These are phyloP conservation scores for Leishmania braziliensis DNA, from an alignment of 208 protist genomes.

Conservation along the genomic window DNA sequence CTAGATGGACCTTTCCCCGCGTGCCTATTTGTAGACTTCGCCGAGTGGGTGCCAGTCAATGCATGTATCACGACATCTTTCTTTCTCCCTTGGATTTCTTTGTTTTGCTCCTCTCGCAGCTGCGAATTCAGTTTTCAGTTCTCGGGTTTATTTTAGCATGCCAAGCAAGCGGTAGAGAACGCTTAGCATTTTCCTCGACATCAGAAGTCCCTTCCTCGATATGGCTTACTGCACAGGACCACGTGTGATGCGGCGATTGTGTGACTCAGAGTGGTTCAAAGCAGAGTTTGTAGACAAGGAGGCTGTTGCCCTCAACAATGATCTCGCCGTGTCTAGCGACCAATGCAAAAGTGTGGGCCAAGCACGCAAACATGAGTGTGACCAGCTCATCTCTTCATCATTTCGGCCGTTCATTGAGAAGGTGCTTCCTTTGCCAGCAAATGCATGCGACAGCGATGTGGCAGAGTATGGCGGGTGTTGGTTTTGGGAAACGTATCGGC, in stretches of 20 bases:
- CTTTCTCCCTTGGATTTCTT: constrained; percentile 10
- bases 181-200: not conserved
- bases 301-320: not conserved
- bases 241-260: constrained; percentile 13
- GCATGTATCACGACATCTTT: constrained; percentile 5
- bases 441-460: not conserved
- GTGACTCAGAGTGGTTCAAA: constrained; percentile 27
- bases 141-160: not conserved
- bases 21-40: not conserved
- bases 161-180: not conserved
- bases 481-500: constrained; percentile 79
- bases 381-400: constrained; percentile 50
- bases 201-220: not conserved
- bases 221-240: constrained; percentile 6
- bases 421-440: constrained; percentile 30
- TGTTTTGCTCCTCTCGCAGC: constrained; percentile 4
- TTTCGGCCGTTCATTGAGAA: constrained; percentile 40
- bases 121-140: constrained; percentile 3
- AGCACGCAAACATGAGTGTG: constrained; percentile 27
- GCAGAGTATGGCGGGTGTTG: constrained; percentile 54
- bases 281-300: constrained; percentile 7
- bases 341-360: constrained; percentile 18
- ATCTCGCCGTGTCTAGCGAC: constrained; percentile 14
- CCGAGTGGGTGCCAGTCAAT: not conserved
- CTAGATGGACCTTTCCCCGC: not conserved